These are phyloP conservation scores for Bacterosira constricta DNA, from an alignment of 108 stramenopile species.

Conservation along the genomic window DNA sequence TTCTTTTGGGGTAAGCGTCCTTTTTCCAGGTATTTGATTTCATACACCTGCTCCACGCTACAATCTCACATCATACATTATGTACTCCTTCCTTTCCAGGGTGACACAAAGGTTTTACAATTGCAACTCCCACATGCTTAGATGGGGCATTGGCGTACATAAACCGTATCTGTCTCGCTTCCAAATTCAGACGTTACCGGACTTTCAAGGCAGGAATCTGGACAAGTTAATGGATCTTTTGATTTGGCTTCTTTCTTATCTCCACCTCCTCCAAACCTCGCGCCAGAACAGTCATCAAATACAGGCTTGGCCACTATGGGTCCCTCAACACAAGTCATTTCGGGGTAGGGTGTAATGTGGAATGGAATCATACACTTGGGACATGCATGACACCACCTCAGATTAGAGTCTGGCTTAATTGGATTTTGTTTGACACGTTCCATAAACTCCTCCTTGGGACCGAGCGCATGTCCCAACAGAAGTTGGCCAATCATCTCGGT, in stretches of 20 bases:
- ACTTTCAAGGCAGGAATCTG: constrained; percentile 19
- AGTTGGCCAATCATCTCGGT: constrained; percentile 40
- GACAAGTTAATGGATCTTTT: constrained; percentile 13
- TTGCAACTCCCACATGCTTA: too few species aligned
- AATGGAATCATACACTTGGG: constrained; percentile 37
- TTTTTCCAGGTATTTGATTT: too few species aligned
- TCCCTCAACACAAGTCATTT: constrained; percentile 26
- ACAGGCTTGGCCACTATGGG: background rate
- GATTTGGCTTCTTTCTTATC: background rate
- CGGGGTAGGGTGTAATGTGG: constrained; percentile 31
- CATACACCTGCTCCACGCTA: too few species aligned
- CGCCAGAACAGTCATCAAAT: too few species aligned
- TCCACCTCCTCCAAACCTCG: background rate
- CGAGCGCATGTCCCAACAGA: constrained; percentile 36
- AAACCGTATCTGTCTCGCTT: constrained; percentile 35
- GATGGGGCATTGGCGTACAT: constrained; percentile 22
- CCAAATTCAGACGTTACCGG: constrained; percentile 15
- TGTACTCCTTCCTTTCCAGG: too few species aligned
- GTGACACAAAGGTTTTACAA: too few species aligned
- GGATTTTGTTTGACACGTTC: background rate
- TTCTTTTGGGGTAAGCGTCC: too few species aligned
- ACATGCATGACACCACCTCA: constrained; percentile 33
- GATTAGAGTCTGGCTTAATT: background rate
- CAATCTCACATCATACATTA: too few species aligned
- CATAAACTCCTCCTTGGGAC: constrained; percentile 7